A percentile compares a stretch with the other conserved stretches of the same genome.
Conservation (phyloP, 352 stramenopile genomes). For the Phytophthora nicotianae region DNA sequence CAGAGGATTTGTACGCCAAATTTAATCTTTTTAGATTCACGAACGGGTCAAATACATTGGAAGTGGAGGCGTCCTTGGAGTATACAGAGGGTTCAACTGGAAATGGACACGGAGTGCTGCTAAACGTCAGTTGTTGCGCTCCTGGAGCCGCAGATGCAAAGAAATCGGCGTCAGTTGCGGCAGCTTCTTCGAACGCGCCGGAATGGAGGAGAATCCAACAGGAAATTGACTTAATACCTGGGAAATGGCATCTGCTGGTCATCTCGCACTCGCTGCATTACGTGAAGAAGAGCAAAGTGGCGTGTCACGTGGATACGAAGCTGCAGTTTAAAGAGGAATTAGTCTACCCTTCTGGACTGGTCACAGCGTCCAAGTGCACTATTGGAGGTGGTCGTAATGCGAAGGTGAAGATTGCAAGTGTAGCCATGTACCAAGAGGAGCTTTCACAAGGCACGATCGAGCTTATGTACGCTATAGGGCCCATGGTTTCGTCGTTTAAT, state of each 20-base stretch:
- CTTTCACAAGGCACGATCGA: conserved; percentile 55
- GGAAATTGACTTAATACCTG: conserved; percentile 36
- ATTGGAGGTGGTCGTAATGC: conserved; percentile 56
- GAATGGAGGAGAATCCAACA: conserved; percentile 75
- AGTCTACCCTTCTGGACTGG: conserved; percentile 74
- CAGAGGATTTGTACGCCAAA: conserved; percentile 34
- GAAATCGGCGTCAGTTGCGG: conserved; percentile 44
- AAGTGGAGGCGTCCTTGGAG: conserved; percentile 74
- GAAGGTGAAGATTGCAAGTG: conserved; percentile 59
- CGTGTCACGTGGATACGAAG: conserved; percentile 67
- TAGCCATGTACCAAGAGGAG: conserved; percentile 85
- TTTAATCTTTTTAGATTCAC: conserved; percentile 81
- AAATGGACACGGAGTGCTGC: conserved; percentile 30
- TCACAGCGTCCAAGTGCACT: conserved; percentile 76
- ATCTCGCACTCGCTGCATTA: conserved; percentile 84
- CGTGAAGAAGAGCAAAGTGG: conserved; percentile 86
- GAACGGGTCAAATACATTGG: conserved; percentile 70
- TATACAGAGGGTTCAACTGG: conserved; percentile 40
- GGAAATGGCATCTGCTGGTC: conserved; percentile 76
- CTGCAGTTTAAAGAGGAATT: conserved; percentile 77
- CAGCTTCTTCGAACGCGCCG: conserved; percentile 24
- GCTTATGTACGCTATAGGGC: conserved; percentile 65
- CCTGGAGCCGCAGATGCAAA: conserved; percentile 32
- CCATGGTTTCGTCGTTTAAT: conserved; percentile 65
- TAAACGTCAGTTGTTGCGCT: conserved; percentile 65